Evolutionary conservation across 2,329 filamentous ascomycete genomes (phyloP).

Genomic region (Incumbomyces delicatus): DNA sequence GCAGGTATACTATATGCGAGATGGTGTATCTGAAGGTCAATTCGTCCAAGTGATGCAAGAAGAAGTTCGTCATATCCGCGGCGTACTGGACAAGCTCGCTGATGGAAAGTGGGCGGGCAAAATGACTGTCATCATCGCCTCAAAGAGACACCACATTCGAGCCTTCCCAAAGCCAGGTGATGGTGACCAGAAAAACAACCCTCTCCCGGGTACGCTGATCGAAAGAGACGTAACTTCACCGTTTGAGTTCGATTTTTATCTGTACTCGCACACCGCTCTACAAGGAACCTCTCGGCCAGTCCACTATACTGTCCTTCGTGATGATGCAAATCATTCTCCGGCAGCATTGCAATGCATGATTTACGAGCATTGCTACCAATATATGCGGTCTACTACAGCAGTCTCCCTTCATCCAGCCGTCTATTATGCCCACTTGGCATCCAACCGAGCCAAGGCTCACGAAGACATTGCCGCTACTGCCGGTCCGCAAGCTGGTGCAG

Average conservation of each 20-base stretch:
- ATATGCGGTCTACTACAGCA: slow-evolving; percentile 80
- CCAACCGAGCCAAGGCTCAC: slow-evolving; percentile 68
- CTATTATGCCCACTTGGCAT: slow-evolving; percentile 90
- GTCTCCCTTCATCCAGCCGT: slow-evolving; percentile 81
- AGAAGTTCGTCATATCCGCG: slow-evolving; percentile 62
- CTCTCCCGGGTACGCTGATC: slow-evolving; percentile 75
- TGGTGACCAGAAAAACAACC: slow-evolving; percentile 67
- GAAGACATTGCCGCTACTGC: slow-evolving; percentile 41
- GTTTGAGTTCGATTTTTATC: slow-evolving; percentile 79
- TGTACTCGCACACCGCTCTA: slow-evolving; percentile 65
- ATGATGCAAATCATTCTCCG: slow-evolving; percentile 61
- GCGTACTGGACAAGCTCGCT: slow-evolving; percentile 33
- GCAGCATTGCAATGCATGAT: slow-evolving; percentile 76
- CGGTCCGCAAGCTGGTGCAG: slow-evolving; percentile 32
- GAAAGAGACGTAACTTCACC: slow-evolving; percentile 86
- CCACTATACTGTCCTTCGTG: slow-evolving; percentile 80
- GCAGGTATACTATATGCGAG: slow-evolving; percentile 86
- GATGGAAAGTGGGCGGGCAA: slow-evolving; percentile 43
- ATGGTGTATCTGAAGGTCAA: slow-evolving; percentile 83
- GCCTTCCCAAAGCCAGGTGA: slow-evolving; percentile 65
- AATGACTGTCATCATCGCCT: slow-evolving; percentile 78
- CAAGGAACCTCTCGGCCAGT: slow-evolving; percentile 90
- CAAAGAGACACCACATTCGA: slow-evolving; percentile 88
- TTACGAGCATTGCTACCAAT: slow-evolving; percentile 92
- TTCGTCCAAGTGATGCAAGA: slow-evolving; percentile 67